These are phyloP conservation scores for Pharus latifolius DNA, from an alignment of 176 grass and related monocot genomes.

Conservation along the genomic window DNA sequence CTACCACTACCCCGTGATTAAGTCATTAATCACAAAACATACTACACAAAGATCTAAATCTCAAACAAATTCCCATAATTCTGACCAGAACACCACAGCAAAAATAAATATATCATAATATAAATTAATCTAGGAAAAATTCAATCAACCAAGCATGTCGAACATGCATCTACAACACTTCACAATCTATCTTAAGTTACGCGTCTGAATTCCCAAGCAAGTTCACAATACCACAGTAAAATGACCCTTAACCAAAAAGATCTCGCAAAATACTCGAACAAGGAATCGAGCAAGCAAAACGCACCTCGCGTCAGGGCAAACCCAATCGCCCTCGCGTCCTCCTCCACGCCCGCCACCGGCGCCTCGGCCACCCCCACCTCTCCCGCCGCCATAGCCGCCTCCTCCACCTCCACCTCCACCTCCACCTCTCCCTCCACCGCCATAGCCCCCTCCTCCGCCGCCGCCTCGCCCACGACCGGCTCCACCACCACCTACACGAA, in stretches of 20 bases:
- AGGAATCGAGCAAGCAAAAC: neutral
- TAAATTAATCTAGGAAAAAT: too few species aligned
- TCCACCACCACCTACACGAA: constrained; percentile 22
- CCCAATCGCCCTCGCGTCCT: constrained; percentile 77
- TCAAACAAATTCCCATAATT: neutral
- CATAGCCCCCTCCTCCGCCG: constrained; percentile 10
- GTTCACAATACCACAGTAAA: neutral
- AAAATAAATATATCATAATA: too few species aligned
- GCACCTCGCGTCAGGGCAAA: constrained; percentile 62
- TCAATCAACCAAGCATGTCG: neutral
- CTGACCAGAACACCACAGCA: too few species aligned
- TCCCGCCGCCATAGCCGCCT: constrained; percentile 5
- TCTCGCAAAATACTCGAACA: neutral
- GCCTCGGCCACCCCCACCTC: constrained; percentile 28
- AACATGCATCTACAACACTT: neutral
- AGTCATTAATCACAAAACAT: too few species aligned
- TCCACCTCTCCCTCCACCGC: constrained; percentile 12
- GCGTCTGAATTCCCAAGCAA: neutral
- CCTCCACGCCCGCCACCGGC: constrained; percentile 25
- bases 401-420: constrained; percentile 27
- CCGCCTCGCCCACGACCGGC: constrained; percentile 26
- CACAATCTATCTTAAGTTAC: neutral
- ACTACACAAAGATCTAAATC: neutral
- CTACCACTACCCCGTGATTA: too few species aligned
- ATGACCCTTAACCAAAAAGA: neutral